These are phyloP conservation scores for Ensete glaucum DNA, from an alignment of 176 grass and related monocot species.

Conservation along the genomic window DNA sequence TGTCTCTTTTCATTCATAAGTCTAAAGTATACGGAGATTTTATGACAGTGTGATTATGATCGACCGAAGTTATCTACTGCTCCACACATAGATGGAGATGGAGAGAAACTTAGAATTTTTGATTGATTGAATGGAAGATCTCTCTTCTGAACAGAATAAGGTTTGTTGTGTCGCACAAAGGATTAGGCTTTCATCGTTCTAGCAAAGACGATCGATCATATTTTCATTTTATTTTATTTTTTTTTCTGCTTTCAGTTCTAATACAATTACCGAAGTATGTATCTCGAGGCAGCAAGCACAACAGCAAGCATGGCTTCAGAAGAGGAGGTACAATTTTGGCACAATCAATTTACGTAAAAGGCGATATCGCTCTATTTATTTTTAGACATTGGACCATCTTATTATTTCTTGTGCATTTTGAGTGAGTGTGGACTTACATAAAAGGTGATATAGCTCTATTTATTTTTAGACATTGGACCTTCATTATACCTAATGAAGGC, in stretches of 20 bases:
- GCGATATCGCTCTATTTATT: neutral
- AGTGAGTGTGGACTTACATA: neutral
- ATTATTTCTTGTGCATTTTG: neutral
- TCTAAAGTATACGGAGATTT: conserved; percentile 2
- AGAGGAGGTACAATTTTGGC: conserved; percentile 56
- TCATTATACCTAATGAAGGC: conserved; percentile 20
- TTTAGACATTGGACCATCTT: neutral
- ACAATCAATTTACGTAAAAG: neutral
- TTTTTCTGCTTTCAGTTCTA: conserved; percentile 63
- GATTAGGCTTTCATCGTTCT: neutral
- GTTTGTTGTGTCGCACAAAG: conserved; percentile 16
- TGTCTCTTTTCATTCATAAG: neutral
- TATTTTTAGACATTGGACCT: too few species aligned
- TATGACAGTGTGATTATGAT: conserved; percentile 76
- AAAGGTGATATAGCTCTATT: too few species aligned
- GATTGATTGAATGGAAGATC: conserved; percentile 99
- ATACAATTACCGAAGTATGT: conserved; percentile 93
- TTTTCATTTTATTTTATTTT: conserved; percentile 9
- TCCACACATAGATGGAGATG: conserved; percentile 94
- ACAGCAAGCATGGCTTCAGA: conserved; percentile 90
- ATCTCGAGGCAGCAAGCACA: conserved; percentile 86
- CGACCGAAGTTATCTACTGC: conserved; percentile 91
- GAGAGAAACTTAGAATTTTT: conserved; percentile 97
- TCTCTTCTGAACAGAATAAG: conserved; percentile 92
- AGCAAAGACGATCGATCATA: neutral